Percentiles rank a stretch among this genome's conserved stretches.
Evolutionary conservation across 2,329 filamentous ascomycete species (phyloP).

Genomic region (Colletotrichum abscissum): DNA sequence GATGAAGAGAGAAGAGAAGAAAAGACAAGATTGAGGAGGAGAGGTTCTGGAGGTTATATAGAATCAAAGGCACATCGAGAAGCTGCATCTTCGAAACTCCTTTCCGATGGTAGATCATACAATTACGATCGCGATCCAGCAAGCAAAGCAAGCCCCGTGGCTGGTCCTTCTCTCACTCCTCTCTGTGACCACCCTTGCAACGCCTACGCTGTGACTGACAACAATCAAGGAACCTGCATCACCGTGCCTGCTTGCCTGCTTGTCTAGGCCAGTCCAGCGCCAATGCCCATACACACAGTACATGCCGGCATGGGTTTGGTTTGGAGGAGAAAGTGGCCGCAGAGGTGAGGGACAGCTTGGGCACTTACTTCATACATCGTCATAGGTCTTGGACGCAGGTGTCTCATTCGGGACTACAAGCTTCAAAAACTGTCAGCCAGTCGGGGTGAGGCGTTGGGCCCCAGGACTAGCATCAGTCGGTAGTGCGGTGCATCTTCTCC

Average conservation of each 20-base stretch:
- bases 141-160: not conserved
- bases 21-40: not conserved
- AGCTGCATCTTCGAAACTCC: slow-evolving; percentile 1
- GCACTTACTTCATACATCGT: slow-evolving; percentile 32
- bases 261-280: slow-evolving; percentile 1
- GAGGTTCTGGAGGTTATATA: slow-evolving; percentile 35
- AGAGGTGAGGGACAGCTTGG: not conserved
- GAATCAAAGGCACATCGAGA: slow-evolving; percentile 1
- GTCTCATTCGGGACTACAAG: slow-evolving; percentile 32
- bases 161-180: not conserved
- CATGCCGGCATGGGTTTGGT: slow-evolving; percentile 25
- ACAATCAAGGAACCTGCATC: slow-evolving; percentile 31
- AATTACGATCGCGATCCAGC: slow-evolving; percentile 20
- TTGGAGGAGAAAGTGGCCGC: slow-evolving; percentile 1
- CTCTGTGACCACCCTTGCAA: not conserved
- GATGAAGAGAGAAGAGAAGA: slow-evolving; percentile 32
- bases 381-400: slow-evolving; percentile 36
- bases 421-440: slow-evolving; percentile 23
- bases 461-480: not conserved
- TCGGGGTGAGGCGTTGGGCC: slow-evolving; percentile 10
- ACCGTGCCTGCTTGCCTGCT: not conserved
- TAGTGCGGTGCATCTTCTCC: slow-evolving; percentile 26
- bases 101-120: slow-evolving; percentile 3
- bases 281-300: not conserved
- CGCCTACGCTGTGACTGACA: slow-evolving; percentile 13